Evolutionary conservation across 2,329 filamentous ascomycete genomes (phyloP), one percentile per base, ranked within the genome.

Genomic region (Epichloe typhina): DNA sequence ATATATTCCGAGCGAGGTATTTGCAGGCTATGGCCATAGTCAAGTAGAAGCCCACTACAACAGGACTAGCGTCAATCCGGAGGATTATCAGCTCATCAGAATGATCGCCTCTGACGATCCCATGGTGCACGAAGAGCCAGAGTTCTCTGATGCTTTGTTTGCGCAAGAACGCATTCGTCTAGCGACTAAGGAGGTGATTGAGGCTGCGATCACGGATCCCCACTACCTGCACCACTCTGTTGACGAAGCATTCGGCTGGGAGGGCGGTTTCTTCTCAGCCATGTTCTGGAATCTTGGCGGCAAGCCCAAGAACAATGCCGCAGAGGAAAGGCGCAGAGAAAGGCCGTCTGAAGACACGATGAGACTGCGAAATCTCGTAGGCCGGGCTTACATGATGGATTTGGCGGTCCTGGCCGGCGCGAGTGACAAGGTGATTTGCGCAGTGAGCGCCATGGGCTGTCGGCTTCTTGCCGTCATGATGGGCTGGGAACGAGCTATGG

Each of bases 41-140:
- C 66, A 84, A 23, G 69, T 83, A 5, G 72, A 77, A 7, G 62
- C 69, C 8, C 66, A 68, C 35, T 70, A 74, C 62, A 76, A 73
- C 58, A 65, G 59, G 17, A 68, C 69, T 6, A 66, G 59, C 23
- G 66, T 69, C 3, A 64, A 59, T 4, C 65, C 66, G 9, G 64
- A 70, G 33, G 52, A 59, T 13, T 57, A 64, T 12, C 66, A 67
- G 21, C 69, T 72, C 23, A 65, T 87, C 39, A 64, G 78, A 5
- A 62, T 94, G 1, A 63, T 94, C 26, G 86, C 88, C 5, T 90
- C 86, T 0, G 88, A 95, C 62, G 88, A 95, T 61, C 86, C 88
- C 0, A 79, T 82, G 50, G 80, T 93, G 23, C 84, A 87, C 60
- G 73, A 78, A 21, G 72, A 80, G 11, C 70, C 76, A 1, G 86